A percentile compares a stretch with the other conserved stretches of the same genome.
phyloP scores from a whole-genome alignment of 257 asterid species.

The Misopates orontium region DNA sequence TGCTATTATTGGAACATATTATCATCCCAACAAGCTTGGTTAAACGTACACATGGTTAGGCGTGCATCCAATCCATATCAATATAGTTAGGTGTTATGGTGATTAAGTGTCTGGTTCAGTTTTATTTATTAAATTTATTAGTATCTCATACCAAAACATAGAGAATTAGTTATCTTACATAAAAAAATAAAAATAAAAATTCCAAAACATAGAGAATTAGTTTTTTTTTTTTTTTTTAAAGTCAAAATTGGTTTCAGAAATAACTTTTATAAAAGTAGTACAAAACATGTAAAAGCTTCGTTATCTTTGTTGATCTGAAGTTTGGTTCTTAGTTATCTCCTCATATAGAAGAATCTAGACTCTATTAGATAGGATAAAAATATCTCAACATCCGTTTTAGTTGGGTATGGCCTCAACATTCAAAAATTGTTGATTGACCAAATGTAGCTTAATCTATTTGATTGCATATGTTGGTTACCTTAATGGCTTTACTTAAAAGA shows the following conservation, averaged over 20 bases:
- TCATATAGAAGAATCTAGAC: slow-evolving; percentile 2
- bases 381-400: too few relatives aligned
- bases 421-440: too few relatives aligned
- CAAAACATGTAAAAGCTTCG: background rate
- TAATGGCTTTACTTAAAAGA: background rate
- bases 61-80: slow-evolving; percentile 12
- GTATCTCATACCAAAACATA: too few relatives aligned
- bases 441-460: too few relatives aligned
- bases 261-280: too few relatives aligned
- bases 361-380: background rate
- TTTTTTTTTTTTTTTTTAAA: too few relatives aligned
- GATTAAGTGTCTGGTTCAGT: background rate
- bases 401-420: too few relatives aligned
- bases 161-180: too few relatives aligned
- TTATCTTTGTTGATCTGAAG: background rate
- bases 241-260: too few relatives aligned
- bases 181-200: too few relatives aligned
- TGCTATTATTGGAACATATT: background rate
- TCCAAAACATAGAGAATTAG: too few relatives aligned
- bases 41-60: background rate
- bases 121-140: background rate
- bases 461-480: background rate
- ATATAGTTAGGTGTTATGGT: background rate
- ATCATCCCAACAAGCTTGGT: slow-evolving; percentile 12
- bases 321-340: background rate